phyloP scores from a whole-genome alignment of 2,329 filamentous ascomycete genomes.

The Metarhizium brunneum region DNA sequence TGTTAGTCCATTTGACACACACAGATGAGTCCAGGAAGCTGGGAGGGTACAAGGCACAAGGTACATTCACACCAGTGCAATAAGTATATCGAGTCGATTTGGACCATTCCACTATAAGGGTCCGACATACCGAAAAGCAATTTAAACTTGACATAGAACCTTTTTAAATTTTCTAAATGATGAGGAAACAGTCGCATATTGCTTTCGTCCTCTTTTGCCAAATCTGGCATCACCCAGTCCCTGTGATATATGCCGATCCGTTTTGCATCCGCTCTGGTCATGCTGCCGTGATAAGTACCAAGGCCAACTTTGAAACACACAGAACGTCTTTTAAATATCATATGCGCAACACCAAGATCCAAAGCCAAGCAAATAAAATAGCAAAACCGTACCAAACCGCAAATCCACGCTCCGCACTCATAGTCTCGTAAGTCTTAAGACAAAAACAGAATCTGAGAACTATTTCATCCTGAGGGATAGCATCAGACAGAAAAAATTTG shows the following conservation, averaged over 20 bases:
- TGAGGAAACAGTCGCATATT: neutral
- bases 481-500: no score
- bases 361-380: no score
- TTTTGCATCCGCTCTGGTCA: neutral
- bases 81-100: neutral
- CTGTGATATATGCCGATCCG: neutral
- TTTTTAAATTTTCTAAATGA: no score
- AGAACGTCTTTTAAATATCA: neutral
- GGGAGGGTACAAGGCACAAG: neutral
- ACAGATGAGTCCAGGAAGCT: neutral
- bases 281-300: neutral
- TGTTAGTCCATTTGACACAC: neutral
- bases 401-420: no score
- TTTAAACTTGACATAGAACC: no score
- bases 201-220: neutral
- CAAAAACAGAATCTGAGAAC: no score
- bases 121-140: neutral
- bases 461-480: no score
- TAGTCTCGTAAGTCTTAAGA: no score
- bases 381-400: no score
- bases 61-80: no score
- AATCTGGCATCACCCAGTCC: neutral
- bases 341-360: neutral
- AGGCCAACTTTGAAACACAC: neutral
- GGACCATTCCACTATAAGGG: neutral